A percentile compares a stretch with the other conserved stretches of the same genome.
Conservation (phyloP, 2,329 filamentous ascomycete genomes). For the Trichoderma sp. region DNA sequence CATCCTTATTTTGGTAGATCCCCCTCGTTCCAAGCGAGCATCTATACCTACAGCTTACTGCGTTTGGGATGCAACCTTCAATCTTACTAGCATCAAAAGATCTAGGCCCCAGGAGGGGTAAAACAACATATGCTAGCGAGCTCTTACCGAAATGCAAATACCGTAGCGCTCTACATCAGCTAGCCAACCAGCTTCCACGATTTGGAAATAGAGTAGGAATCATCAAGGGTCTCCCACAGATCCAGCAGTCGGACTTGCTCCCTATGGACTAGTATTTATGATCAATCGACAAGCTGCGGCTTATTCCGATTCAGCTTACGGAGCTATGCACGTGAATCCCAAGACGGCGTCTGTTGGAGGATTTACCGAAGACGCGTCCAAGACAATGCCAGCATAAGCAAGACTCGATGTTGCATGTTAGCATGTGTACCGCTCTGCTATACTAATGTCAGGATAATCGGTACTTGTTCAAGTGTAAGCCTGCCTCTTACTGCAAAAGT, state of each 20-base stretch:
- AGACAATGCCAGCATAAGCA: background rate
- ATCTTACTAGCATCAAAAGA: background rate
- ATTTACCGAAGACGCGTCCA: background rate
- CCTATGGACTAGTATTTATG: background rate
- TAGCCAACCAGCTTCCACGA: too few species aligned
- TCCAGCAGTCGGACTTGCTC: background rate
- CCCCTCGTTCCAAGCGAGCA: too few species aligned
- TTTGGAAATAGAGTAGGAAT: background rate
- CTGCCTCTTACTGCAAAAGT: too few species aligned
- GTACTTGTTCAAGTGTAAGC: too few species aligned
- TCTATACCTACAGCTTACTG: background rate
- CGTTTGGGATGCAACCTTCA: background rate
- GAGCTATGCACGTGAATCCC: background rate
- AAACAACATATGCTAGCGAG: background rate
- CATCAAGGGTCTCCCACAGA: background rate
- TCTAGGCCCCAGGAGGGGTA: background rate
- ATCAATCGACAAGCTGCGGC: background rate
- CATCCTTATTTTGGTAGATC: too few species aligned
- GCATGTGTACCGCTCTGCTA: too few species aligned
- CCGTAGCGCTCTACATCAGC: too few species aligned
- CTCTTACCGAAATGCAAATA: too few species aligned
- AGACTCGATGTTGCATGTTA: background rate
- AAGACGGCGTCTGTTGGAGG: background rate
- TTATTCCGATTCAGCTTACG: background rate
- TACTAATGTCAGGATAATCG: too few species aligned